These are phyloP conservation scores for Leccinum obscurum DNA, from an alignment of 768 basidiomycete species.

Conservation along the genomic window DNA sequence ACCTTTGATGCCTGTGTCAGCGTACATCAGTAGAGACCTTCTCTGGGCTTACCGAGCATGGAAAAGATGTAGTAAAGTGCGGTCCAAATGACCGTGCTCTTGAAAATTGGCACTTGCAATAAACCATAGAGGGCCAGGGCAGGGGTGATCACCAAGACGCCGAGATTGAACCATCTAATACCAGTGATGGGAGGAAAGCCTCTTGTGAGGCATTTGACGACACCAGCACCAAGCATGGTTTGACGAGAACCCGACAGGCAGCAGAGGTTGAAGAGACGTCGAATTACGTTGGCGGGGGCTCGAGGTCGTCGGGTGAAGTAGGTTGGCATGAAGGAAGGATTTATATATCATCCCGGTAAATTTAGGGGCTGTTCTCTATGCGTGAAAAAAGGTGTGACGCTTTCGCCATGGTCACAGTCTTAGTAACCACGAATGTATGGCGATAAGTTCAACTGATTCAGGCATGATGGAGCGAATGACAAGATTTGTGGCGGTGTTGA, in stretches of 20 bases:
- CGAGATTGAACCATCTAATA: constrained; percentile 77
- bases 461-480: constrained; percentile 13
- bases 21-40: constrained; percentile 7
- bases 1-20: constrained; percentile 33
- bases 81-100: constrained; percentile 60
- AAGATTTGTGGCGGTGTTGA: constrained; percentile 18
- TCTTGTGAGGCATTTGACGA: constrained; percentile 18
- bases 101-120: constrained; percentile 43
- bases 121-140: constrained; percentile 69
- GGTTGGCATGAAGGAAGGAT: constrained; percentile 13
- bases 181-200: constrained; percentile 51
- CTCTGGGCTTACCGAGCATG: constrained; percentile 64
- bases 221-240: constrained; percentile 14
- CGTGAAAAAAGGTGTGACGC: constrained; percentile 19
- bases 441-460: constrained; percentile 9
- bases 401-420: constrained; percentile 23
- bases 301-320: constrained; percentile 17
- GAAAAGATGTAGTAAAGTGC: constrained; percentile 79
- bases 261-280: background rate
- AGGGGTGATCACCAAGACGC: constrained; percentile 70
- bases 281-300: constrained; percentile 8
- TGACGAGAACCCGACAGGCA: constrained; percentile 1
- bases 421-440: constrained; percentile 15
- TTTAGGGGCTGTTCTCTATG: constrained; percentile 11
- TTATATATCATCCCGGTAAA: constrained; percentile 29